phyloP scores from a whole-genome alignment of 148 eudicot genomes.

The Rheum nobile region DNA sequence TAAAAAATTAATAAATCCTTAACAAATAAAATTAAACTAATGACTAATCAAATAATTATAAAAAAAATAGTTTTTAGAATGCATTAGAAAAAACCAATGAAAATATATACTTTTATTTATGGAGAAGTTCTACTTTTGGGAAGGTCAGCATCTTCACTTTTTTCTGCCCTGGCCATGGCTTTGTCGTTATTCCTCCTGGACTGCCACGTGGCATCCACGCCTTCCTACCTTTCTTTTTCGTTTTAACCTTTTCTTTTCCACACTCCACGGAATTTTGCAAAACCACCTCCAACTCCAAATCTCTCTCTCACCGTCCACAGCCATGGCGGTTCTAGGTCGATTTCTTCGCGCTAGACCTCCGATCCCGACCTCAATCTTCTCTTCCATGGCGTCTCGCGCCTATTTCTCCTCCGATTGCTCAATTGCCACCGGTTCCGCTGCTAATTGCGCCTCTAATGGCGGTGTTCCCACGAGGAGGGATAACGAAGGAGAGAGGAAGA shows the following conservation, averaged over 20 bases:
- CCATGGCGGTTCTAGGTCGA: slow-evolving; percentile 7
- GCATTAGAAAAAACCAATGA: too few species aligned
- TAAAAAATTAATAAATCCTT: too few species aligned
- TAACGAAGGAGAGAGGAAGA: slow-evolving; percentile 20
- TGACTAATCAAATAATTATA: too few species aligned
- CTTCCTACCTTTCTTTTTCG: not conserved
- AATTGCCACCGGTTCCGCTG: not conserved
- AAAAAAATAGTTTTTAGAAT: too few species aligned
- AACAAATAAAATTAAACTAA: too few species aligned
- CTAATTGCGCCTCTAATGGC: not conserved
- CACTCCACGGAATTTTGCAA: not conserved
- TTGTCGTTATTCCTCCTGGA: not conserved
- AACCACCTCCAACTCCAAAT: not conserved
- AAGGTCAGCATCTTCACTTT: not conserved
- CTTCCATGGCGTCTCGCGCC: not conserved
- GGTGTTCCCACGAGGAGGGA: not conserved
- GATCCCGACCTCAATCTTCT: slow-evolving; percentile 4
- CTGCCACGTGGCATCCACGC: not conserved
- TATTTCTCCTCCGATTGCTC: not conserved
- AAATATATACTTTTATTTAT: too few species aligned
- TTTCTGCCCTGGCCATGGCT: not conserved
- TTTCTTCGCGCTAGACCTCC: not conserved
- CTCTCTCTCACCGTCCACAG: not conserved
- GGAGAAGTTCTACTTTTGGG: not conserved
- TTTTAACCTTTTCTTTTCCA: not conserved